Evolutionary conservation across 192 early-diverging fungal species (phyloP).

Genomic region (Coemansia guatemalensis): DNA sequence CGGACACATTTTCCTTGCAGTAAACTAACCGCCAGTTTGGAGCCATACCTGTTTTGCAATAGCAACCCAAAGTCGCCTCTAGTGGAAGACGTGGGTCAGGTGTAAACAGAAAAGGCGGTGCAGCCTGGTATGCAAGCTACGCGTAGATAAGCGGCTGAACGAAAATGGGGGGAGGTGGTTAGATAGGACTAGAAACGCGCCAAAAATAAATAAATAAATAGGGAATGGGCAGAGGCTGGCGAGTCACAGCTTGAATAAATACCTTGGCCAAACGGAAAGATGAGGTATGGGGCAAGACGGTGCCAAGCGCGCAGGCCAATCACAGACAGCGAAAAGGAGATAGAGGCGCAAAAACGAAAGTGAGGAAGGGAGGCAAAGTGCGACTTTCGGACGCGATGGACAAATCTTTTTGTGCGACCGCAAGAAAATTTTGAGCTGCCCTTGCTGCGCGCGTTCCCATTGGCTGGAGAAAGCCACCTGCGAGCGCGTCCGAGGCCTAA

Average conservation of each 20-base stretch:
- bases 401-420: not conserved
- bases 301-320: constrained; percentile 6
- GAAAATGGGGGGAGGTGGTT: not conserved
- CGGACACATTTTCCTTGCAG: too few species aligned
- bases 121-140: not conserved
- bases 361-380: not conserved
- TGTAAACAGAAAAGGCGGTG: not conserved
- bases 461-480: not conserved
- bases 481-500: not conserved
- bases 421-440: constrained; percentile 2
- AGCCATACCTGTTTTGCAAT: not conserved
- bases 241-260: not conserved
- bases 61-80: not conserved
- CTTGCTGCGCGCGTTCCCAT: constrained; percentile 18
- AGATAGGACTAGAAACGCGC: not conserved
- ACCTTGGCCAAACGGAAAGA: not conserved
- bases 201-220: not conserved
- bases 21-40: not conserved
- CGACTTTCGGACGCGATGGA: not conserved
- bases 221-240: not conserved
- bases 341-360: constrained; percentile 15
- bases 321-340: constrained; percentile 8
- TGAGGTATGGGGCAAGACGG: constrained; percentile 4
- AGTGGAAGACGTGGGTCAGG: not conserved
- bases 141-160: not conserved